Base-by-base conservation (phyloP, 441 rosid species). In the Populus trichocarpa region DNA sequence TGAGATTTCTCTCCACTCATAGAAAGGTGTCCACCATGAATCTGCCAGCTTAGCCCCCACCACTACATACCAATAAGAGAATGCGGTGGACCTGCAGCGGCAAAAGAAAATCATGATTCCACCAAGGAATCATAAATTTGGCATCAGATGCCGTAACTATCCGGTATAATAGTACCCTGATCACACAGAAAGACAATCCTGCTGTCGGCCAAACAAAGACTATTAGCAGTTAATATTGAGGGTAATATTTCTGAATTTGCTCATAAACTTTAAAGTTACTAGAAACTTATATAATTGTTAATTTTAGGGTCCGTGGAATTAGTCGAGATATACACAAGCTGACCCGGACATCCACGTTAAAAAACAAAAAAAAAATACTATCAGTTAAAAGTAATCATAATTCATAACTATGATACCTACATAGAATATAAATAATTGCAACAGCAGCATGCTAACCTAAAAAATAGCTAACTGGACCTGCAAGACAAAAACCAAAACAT, bases 1-100 rank as follows among this genome's bases (percentile, higher is more conserved):
- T 20, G 5, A 72, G 83, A 75, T 75, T 81, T 85, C 69, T 85
- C 86, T 81, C 90, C 85, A 81, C 87, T 85, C 80, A 77, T 79
- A n/a, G 86, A 74, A 80, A 78, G 75, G 74, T 32, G 78, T 73
- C 79, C 77, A 38, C 8, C 74, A 42, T 42, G 78, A 79, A 80
- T 80, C 64, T 77, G 85, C 69, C 89, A 80, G 75, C 86, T 73
- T 73, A 77, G 67, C 82, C 61, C 22, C 81, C 81, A 81, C 82
- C 77, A 11, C 65, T 68, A 36, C 35, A 77, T 79, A 18, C 78
- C 70, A 81, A 63, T 64, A 77, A 32, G 75, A 82, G 83, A 71
- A 82, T 65, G 83, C 84, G 81, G 88, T 79, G 87, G 89, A 78
- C 86, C 83, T 67, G 70, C 25, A 30, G 35, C 64, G 63, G 72